These are phyloP conservation scores for Guillardia theta DNA, from an alignment of 78 protist species.

Conservation along the genomic window DNA sequence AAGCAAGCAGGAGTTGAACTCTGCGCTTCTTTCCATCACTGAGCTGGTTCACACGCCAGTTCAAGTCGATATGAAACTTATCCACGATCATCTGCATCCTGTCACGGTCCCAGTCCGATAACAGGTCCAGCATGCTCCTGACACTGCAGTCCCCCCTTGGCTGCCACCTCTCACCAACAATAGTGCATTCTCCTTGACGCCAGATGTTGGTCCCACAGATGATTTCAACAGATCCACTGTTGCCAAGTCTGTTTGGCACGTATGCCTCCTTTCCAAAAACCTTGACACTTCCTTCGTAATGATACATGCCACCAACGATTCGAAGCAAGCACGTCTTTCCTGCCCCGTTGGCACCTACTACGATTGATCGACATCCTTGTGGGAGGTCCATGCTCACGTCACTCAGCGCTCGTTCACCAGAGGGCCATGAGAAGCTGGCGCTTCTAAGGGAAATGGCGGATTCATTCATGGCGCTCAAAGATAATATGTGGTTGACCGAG, in stretches of 20 bases:
- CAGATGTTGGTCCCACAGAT: not conserved
- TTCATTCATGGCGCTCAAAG: too few species aligned
- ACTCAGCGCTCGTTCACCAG: not conserved
- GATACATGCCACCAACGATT: slow-evolving; percentile 54
- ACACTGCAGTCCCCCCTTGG: not conserved
- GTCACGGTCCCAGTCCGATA: not conserved
- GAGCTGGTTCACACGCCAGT: slow-evolving; percentile 45
- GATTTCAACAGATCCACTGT: not conserved
- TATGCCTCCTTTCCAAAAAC: not conserved
- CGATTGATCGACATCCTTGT: slow-evolving; percentile 39
- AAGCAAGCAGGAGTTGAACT: slow-evolving; percentile 62
- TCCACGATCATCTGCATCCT: not conserved
- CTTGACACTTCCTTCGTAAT: not conserved
- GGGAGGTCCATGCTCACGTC: not conserved
- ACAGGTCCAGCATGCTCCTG: not conserved
- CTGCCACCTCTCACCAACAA: not conserved
- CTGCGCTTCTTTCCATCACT: slow-evolving; percentile 67
- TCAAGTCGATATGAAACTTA: not conserved
- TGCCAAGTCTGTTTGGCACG: not conserved
- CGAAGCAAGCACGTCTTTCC: slow-evolving; percentile 74
- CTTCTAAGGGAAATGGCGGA: not conserved
- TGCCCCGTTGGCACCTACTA: slow-evolving; percentile 76
- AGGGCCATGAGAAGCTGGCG: not conserved
- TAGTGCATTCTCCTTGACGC: slow-evolving; percentile 39
- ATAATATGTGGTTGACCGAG: too few species aligned